A percentile compares a stretch with the other conserved stretches of the same genome.
Conservation (phyloP, 1,139 yeast species). For the Hemisphaericaspora subhashii region DNA sequence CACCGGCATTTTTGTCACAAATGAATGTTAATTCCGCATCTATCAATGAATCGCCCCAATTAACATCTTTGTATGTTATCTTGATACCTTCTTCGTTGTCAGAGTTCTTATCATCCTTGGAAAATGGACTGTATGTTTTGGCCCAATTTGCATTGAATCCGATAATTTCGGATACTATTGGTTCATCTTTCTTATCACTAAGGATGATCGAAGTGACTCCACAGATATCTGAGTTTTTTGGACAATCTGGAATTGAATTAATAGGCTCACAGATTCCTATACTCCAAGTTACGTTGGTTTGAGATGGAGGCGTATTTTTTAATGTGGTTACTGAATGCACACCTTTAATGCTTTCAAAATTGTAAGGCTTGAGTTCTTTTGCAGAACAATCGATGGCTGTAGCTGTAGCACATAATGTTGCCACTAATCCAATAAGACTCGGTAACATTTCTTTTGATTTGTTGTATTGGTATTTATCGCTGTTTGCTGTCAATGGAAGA, state of each 20-base stretch:
- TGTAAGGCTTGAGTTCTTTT: conserved; percentile 38
- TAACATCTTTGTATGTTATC: conserved; percentile 52
- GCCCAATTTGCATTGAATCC: conserved; percentile 42
- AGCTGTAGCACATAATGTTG: conserved; percentile 7
- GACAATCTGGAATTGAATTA: conserved; percentile 50
- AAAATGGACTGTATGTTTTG: conserved; percentile 25
- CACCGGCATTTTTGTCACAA: conserved; percentile 48
- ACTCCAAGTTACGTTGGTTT: conserved; percentile 62
- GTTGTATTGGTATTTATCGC: background rate
- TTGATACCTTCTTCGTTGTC: conserved; percentile 41
- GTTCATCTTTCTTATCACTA: conserved; percentile 34
- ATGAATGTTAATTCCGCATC: conserved; percentile 51
- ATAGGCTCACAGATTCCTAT: conserved; percentile 66
- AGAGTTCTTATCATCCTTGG: conserved; percentile 19
- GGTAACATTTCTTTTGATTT: background rate
- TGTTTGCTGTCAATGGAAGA: too few relatives aligned
- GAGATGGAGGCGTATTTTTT: conserved; percentile 76
- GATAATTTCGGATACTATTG: conserved; percentile 55
- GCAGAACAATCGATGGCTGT: conserved; percentile 47
- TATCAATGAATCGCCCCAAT: conserved; percentile 68
- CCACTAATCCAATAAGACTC: conserved; percentile 4
- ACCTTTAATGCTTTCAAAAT: conserved; percentile 51
- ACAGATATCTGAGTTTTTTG: conserved; percentile 67
- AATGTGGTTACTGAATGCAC: conserved; percentile 37
- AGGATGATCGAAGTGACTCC: conserved; percentile 57